phyloP scores from a whole-genome alignment of 257 asterid genomes.

The Rauvolfia tetraphylla region DNA sequence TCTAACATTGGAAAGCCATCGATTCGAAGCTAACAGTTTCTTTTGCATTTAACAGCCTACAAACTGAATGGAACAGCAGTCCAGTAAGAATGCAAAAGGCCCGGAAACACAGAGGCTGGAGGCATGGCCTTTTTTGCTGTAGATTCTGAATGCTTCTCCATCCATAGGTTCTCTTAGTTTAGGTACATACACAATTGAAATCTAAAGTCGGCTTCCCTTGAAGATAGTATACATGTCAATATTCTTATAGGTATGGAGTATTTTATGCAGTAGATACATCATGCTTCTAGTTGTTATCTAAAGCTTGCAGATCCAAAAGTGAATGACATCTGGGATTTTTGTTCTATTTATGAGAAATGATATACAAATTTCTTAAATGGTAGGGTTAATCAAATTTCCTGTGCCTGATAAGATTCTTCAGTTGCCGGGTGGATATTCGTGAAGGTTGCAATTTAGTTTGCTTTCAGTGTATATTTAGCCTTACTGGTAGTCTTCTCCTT shows the following conservation, averaged over 20 bases:
- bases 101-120: constrained; percentile 72
- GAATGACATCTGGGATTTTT: constrained; percentile 9
- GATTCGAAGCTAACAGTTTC: background rate
- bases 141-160: constrained; percentile 48
- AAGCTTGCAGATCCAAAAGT: constrained; percentile 20
- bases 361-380: background rate
- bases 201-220: constrained; percentile 14
- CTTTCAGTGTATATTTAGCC: background rate
- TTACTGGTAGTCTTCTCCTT: background rate
- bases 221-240: constrained; percentile 46
- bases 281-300: constrained; percentile 30
- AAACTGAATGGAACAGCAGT: constrained; percentile 86
- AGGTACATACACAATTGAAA: constrained; percentile 29
- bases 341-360: background rate
- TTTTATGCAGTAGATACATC: constrained; percentile 29
- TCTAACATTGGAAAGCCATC: too few species aligned
- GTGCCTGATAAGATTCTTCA: background rate
- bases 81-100: constrained; percentile 92
- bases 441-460: background rate
- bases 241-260: constrained; percentile 32
- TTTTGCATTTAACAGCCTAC: constrained; percentile 50
- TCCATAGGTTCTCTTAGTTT: constrained; percentile 31
- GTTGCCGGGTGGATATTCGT: background rate
- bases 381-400: background rate
- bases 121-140: constrained; percentile 79